Evolutionary conservation across 2,329 filamentous ascomycete genomes (phyloP).

Genomic region (Ambrosiella xylebori): DNA sequence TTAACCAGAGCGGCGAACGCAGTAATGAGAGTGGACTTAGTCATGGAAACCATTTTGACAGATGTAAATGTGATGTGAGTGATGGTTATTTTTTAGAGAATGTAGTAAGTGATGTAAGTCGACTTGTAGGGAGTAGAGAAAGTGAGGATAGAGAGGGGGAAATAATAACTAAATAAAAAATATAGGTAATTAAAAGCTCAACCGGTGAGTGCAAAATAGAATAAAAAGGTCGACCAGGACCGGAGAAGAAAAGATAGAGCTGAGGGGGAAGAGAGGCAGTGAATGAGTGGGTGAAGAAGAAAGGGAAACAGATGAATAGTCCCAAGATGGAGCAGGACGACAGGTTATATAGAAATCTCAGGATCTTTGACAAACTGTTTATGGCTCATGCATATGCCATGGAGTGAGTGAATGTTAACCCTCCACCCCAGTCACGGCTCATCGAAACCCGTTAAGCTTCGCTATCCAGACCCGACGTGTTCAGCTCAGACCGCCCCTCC

Average conservation of each 20-base stretch:
- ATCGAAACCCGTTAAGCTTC: not conserved
- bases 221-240: conserved; percentile 13
- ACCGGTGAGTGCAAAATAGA: conserved; percentile 11
- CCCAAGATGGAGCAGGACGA: not conserved
- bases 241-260: conserved; percentile 11
- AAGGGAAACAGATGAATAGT: conserved; percentile 4
- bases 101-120: conserved; percentile 3
- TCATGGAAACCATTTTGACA: conserved; percentile 23
- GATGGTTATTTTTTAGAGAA: not conserved
- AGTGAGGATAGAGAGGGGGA: conserved; percentile 7
- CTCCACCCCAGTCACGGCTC: not conserved
- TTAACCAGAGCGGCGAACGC: conserved; percentile 18
- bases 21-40: conserved; percentile 19
- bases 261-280: conserved; percentile 3
- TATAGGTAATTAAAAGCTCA: conserved; percentile 12
- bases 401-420: not conserved
- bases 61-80: conserved; percentile 15
- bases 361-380: not conserved
- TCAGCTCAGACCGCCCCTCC: not conserved
- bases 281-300: conserved; percentile 12
- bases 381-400: not conserved
- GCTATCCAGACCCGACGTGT: not conserved
- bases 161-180: conserved; percentile 15
- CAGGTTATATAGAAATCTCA: conserved; percentile 8
- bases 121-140: not conserved